These are phyloP conservation scores for Podospora appendiculata DNA, from an alignment of 495 filamentous ascomycete genomes.

Conservation along the genomic window DNA sequence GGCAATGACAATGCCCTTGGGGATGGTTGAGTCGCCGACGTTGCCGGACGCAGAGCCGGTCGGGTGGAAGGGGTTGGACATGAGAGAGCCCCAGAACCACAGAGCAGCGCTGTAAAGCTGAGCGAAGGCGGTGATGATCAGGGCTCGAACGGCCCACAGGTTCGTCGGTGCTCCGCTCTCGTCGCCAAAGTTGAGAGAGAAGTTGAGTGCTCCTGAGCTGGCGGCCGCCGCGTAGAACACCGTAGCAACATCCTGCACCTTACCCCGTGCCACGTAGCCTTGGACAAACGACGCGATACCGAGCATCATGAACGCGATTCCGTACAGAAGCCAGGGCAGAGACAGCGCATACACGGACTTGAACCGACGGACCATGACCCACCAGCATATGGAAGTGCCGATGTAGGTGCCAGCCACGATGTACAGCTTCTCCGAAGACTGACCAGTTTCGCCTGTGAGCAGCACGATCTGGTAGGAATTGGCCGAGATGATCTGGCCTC, in stretches of 20 bases:
- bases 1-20: constrained; percentile 34
- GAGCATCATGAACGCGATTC: constrained; percentile 50
- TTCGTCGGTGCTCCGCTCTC: constrained; percentile 48
- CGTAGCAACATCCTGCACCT: constrained; percentile 50
- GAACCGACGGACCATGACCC: constrained; percentile 49
- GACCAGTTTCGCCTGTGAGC: constrained; percentile 50
- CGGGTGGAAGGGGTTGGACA: constrained; percentile 14
- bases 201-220: constrained; percentile 50
- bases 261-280: constrained; percentile 26
- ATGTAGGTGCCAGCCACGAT: constrained; percentile 55
- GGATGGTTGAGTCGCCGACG: constrained; percentile 7
- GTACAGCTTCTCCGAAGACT: constrained; percentile 56
- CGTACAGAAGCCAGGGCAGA: constrained; percentile 46
- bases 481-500: constrained; percentile 60
- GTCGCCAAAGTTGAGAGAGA: constrained; percentile 57
- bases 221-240: constrained; percentile 50
- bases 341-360: constrained; percentile 37
- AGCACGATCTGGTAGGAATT: constrained; percentile 65
- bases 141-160: constrained; percentile 53
- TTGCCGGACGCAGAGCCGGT: not conserved
- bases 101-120: constrained; percentile 51
- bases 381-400: constrained; percentile 54
- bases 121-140: constrained; percentile 51
- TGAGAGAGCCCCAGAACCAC: constrained; percentile 51
- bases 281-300: constrained; percentile 47